Percentiles rank a stretch among this genome's conserved stretches.
phyloP scores from a whole-genome alignment of 2,329 filamentous ascomycete genomes.

The Exophiala spinifera region DNA sequence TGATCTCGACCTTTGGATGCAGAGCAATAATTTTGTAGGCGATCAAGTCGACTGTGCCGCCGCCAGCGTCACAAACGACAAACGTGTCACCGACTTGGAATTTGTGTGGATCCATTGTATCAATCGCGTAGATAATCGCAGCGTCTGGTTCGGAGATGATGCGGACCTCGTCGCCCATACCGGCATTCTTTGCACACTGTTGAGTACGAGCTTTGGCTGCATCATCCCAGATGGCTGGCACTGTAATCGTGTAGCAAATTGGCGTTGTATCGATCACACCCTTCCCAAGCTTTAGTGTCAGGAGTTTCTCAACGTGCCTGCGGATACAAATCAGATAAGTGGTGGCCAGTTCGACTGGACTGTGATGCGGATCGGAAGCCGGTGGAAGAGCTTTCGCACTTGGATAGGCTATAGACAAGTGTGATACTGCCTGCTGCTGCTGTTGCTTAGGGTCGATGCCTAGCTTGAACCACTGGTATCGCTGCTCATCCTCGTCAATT shows the following conservation, averaged over 20 bases:
- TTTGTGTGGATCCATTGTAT: conserved; percentile 20
- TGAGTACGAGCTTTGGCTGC: conserved; percentile 23
- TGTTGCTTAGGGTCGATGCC: conserved; percentile 20
- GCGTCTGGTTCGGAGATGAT: conserved; percentile 34
- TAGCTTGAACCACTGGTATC: conserved; percentile 30
- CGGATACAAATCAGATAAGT: conserved; percentile 23
- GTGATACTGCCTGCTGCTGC: conserved; percentile 3
- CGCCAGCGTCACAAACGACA: conserved; percentile 39
- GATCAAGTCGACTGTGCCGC: conserved; percentile 37
- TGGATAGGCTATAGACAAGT: conserved; percentile 8
- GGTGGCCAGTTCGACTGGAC: conserved; percentile 9
- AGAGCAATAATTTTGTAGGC: conserved; percentile 31
- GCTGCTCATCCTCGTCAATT: conserved; percentile 23
- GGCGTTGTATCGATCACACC: conserved; percentile 13
- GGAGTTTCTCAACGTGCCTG: conserved; percentile 13
- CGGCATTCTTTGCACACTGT: conserved; percentile 23
- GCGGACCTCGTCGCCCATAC: conserved; percentile 25
- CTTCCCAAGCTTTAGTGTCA: conserved; percentile 19
- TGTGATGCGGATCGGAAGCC: conserved; percentile 7
- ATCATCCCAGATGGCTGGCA: conserved; percentile 34
- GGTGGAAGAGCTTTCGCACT: conserved; percentile 19
- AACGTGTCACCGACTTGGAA: conserved; percentile 30
- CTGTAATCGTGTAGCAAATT: conserved; percentile 31
- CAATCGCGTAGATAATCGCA: conserved; percentile 35
- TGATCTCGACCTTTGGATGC: conserved; percentile 28